Conservation (phyloP, 176 grass and related monocot genomes). For the Oryza meyeriana region DNA sequence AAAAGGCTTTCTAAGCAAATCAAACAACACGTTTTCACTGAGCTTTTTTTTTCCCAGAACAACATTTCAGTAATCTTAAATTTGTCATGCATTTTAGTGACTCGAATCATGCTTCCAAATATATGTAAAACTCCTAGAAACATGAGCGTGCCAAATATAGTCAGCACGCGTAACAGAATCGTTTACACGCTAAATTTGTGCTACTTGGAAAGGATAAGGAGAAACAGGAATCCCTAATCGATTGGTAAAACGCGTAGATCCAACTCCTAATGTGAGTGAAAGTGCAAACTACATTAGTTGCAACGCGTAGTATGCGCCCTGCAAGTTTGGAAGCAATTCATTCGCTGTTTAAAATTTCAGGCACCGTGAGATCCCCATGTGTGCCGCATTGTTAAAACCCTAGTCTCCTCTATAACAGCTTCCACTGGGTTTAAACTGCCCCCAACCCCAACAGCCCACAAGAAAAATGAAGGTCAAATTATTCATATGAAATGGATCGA, state of each 20-base stretch:
- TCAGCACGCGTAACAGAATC: background rate
- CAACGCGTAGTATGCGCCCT: background rate
- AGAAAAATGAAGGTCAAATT: background rate
- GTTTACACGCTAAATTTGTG: background rate
- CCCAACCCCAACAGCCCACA: background rate
- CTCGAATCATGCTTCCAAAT: background rate
- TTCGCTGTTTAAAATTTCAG: background rate
- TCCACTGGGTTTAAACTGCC: background rate
- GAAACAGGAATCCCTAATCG: background rate
- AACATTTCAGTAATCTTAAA: background rate
- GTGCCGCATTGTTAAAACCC: background rate
- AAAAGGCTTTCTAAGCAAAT: slow-evolving; percentile 9
- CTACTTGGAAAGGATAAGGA: background rate
- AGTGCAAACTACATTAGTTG: background rate
- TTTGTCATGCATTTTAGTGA: background rate
- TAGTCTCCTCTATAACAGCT: background rate
- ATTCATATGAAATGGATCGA: background rate
- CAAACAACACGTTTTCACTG: background rate
- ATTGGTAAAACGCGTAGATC: background rate
- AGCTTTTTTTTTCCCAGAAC: background rate
- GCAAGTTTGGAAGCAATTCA: background rate
- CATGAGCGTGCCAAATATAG: background rate
- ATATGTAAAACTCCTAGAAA: background rate
- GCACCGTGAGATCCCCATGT: background rate
- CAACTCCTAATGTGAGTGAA: background rate